Base-by-base conservation (phyloP, 805 yeast species). In the Candida fluviatilis region DNA sequence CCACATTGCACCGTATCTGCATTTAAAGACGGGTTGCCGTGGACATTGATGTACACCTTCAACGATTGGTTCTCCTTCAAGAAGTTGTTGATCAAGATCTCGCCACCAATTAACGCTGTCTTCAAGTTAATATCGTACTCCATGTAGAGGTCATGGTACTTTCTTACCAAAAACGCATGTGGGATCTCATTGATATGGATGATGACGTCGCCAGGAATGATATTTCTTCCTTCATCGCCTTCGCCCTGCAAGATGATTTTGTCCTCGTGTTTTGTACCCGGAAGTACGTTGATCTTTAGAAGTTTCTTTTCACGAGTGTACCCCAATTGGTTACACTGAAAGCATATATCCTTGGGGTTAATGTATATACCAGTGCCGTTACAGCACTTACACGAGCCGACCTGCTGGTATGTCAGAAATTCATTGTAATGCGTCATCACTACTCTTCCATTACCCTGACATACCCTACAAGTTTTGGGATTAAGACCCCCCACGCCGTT, bases 161-260 rank as follows among this genome's bases (percentile, higher is more conserved):
- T 60, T 43, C 83, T 61, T 11, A 62, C 62, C 39, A 75, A 69
- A 14, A 43, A 48, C 7, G 58, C 55, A 45, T 67, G 71, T 4
- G 52, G 48, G 34, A 64, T 42, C 46, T 73, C 72, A 27, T 66
- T 66, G 17, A 83, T 54, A 1, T 73, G 75, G 7, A 83, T 71
- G 2, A 81, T 60, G 5, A 83, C 82, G 54, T 83, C 86, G 2
- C 90, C 90, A 0, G 89, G 84, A 3, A 73, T 58, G 3, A 77
- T 60, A 42, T 71, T 66, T 14, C 73, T 54, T 0, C 78, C 83
- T 54, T 82, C 84, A 50, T 83, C 89, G 0, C 82, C 85, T 48
- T 76, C 80, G 4, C 80, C 76, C n/a, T 70, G 61, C 15, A 80
- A 58, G 1, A 77, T 61, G 14, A 80, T 68, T 32, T 64, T 58